Conservation (phyloP, 2,329 filamentous ascomycete genomes). For the Fusarium sp. region DNA sequence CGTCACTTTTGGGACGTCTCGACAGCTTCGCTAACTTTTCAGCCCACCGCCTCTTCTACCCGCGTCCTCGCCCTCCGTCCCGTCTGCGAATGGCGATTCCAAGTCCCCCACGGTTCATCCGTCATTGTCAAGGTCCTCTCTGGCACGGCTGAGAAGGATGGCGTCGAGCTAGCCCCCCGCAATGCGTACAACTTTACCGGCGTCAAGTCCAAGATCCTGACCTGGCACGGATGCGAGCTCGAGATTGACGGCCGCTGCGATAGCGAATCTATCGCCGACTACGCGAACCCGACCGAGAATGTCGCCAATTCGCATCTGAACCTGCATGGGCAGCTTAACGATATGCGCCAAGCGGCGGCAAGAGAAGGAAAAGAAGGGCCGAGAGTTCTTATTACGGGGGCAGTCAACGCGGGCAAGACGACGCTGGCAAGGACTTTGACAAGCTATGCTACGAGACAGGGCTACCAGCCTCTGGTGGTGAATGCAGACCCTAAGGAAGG, state of each 20-base stretch:
- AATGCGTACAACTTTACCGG: conserved; percentile 85
- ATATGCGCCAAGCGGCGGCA: conserved; percentile 73
- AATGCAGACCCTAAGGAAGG: conserved; percentile 88
- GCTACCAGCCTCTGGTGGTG: conserved; percentile 81
- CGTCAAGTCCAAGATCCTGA: conserved; percentile 88
- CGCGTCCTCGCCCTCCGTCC: conserved; percentile 67
- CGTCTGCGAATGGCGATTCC: conserved; percentile 83
- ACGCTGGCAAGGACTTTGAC: conserved; percentile 81
- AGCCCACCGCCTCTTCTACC: conserved; percentile 55
- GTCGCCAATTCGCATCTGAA: conserved; percentile 86
- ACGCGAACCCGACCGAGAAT: conserved; percentile 78
- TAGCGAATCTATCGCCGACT: conserved; percentile 69
- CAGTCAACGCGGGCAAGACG: conserved; percentile 85
- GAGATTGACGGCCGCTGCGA: conserved; percentile 76
- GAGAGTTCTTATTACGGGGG: conserved; percentile 85
- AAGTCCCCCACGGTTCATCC: conserved; percentile 67
- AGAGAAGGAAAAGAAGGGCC: conserved; percentile 70
- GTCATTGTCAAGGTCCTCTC: conserved; percentile 72
- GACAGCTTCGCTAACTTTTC: conserved; percentile 7
- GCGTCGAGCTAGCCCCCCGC: conserved; percentile 88
- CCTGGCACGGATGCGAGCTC: conserved; percentile 90
- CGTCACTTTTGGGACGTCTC: neutral
- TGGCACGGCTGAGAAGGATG: conserved; percentile 93
- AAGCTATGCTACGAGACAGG: conserved; percentile 81
- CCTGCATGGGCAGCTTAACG: conserved; percentile 87